These are phyloP conservation scores for Hypoxylon rubiginosum DNA, from an alignment of 2,329 filamentous ascomycete species.

Conservation along the genomic window DNA sequence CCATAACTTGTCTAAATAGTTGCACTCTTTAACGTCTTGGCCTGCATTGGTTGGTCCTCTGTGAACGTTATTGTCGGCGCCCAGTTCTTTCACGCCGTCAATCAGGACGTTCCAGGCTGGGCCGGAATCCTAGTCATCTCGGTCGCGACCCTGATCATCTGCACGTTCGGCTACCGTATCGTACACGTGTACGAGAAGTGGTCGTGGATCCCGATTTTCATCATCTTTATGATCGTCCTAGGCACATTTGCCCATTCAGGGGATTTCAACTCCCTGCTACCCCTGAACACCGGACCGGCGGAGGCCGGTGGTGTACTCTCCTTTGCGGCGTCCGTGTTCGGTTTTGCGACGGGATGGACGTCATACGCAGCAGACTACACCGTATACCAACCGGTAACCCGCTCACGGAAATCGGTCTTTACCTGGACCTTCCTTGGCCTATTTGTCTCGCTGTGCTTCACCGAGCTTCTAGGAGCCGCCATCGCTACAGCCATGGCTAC, in stretches of 20 bases:
- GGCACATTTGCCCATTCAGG: conserved; percentile 77
- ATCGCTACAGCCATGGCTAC: conserved; percentile 73
- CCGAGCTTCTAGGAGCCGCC: conserved; percentile 78
- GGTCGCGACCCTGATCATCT: conserved; percentile 74
- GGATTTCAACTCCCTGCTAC: conserved; percentile 68
- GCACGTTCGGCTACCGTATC: conserved; percentile 81
- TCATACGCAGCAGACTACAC: conserved; percentile 83
- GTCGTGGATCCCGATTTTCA: conserved; percentile 79
- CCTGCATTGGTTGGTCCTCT: conserved; percentile 80
- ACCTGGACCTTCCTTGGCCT: conserved; percentile 77
- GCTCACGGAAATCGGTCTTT: conserved; percentile 74
- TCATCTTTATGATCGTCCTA: conserved; percentile 79
- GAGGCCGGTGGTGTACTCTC: conserved; percentile 75
- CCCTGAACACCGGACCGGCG: conserved; percentile 68
- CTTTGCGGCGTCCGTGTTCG: conserved; percentile 75
- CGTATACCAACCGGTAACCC: conserved; percentile 78
- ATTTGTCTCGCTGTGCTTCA: conserved; percentile 79
- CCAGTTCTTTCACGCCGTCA: conserved; percentile 81
- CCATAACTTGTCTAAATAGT: conserved; percentile 57
- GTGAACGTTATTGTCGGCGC: conserved; percentile 86
- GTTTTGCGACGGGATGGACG: conserved; percentile 80
- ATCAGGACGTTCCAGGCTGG: conserved; percentile 75
- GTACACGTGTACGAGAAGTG: conserved; percentile 84
- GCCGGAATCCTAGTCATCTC: conserved; percentile 83
- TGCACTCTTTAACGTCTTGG: conserved; percentile 77